Conservation (phyloP, 352 stramenopile species). For the Bremia lactucae region DNA sequence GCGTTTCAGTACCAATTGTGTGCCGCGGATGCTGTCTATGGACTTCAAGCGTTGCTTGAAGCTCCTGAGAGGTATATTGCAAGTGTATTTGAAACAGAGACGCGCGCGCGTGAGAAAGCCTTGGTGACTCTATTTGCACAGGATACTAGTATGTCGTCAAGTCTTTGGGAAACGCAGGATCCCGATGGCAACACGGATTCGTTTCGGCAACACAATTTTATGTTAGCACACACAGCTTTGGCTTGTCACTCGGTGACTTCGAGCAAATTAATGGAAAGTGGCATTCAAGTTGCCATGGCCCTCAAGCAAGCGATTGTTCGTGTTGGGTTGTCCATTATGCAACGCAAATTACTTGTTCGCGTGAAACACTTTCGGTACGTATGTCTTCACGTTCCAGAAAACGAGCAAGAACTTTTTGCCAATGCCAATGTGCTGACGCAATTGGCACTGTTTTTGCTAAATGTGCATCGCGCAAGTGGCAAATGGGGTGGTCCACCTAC, state of each 20-base stretch:
- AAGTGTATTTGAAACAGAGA: constrained; percentile 53
- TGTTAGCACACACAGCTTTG: constrained; percentile 59
- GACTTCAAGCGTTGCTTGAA: constrained; percentile 90
- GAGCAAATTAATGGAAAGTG: constrained; percentile 83
- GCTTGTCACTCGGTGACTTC: constrained; percentile 58
- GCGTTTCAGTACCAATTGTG: constrained; percentile 92
- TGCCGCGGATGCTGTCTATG: constrained; percentile 91
- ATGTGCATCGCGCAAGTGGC: constrained; percentile 91
- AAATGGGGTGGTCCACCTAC: constrained; percentile 76
- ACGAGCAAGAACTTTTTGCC: constrained; percentile 85
- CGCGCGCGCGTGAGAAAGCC: constrained; percentile 36
- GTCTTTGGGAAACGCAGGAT: too few relatives aligned
- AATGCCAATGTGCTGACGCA: constrained; percentile 90
- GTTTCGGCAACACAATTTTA: constrained; percentile 76
- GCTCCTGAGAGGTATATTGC: constrained; percentile 63
- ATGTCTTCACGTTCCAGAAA: constrained; percentile 82
- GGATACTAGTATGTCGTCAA: constrained; percentile 15
- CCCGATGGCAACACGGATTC: constrained; percentile 4
- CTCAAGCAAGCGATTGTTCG: constrained; percentile 91
- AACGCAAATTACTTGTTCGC: constrained; percentile 89
- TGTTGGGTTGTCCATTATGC: constrained; percentile 91
- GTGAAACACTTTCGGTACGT: constrained; percentile 97
- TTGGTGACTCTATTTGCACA: constrained; percentile 29
- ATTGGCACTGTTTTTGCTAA: constrained; percentile 90
- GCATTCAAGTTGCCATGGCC: constrained; percentile 91